Evolutionary conservation across 2,329 filamentous ascomycete species (phyloP).

Genomic region (Alternaria infectoria): DNA sequence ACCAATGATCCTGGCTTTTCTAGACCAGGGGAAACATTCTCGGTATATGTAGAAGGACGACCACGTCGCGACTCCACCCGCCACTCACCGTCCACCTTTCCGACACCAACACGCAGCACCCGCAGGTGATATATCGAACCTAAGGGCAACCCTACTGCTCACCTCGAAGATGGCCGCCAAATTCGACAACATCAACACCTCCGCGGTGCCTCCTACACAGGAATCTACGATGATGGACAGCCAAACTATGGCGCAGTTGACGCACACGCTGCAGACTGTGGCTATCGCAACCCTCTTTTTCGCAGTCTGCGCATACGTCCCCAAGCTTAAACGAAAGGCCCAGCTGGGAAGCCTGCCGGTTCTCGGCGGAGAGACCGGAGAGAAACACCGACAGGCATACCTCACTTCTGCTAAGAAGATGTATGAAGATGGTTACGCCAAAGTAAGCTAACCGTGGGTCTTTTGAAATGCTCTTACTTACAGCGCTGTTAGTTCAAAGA

Average conservation of each 20-base stretch:
- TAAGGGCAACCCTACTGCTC: background rate
- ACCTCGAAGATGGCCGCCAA: background rate
- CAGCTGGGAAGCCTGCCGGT: constrained; percentile 37
- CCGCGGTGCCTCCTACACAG: background rate
- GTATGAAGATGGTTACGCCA: constrained; percentile 37
- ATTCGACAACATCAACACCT: background rate
- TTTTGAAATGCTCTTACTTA: constrained; percentile 3
- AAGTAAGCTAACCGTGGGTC: constrained; percentile 15
- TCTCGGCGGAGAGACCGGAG: constrained; percentile 13
- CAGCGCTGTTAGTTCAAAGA: constrained; percentile 36
- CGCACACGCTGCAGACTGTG: constrained; percentile 31
- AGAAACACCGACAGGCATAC: constrained; percentile 32
- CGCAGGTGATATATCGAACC: background rate
- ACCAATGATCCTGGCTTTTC: background rate
- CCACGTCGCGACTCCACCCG: background rate
- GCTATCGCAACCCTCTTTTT: constrained; percentile 34
- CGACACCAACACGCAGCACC: background rate
- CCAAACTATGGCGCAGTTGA: constrained; percentile 21
- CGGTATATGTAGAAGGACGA: background rate
- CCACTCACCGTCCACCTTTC: background rate
- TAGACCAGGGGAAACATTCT: background rate
- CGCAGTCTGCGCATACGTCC: constrained; percentile 24
- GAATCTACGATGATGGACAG: constrained; percentile 22
- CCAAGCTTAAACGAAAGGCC: constrained; percentile 26
- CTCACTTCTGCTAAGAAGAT: constrained; percentile 31